Evolutionary conservation across 1,284 basidiomycete species (phyloP), one percentile per base, ranked within the genome.

Genomic region (Cryptococcus sp.): DNA sequence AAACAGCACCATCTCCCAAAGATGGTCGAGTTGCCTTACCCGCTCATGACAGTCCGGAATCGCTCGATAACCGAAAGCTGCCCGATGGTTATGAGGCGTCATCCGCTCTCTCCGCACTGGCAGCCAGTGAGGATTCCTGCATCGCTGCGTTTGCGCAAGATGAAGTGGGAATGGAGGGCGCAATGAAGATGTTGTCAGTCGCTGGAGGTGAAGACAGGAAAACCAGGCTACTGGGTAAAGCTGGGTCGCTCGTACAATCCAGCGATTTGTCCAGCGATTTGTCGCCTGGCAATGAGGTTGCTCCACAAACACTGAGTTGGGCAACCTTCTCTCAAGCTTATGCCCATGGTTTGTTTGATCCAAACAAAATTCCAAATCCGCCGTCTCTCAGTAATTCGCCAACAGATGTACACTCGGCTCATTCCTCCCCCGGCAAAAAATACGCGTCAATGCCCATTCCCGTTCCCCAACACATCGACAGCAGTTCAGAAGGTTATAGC

Each of bases 321-420:
- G 81, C 82, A 19, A 85, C 85, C 0, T 92, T 92, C 73, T 84
- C 89, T 57, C 78, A 81, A 41, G 86, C 88, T 0, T 92, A 93
- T 72, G 85, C 89, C 0, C 74, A 82, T 26, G 90, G 90, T 13
- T 81, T 85, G 59, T 93, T 91, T 87, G 89, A 91, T 71, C 89
- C 91, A 1, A 84, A 87, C 63, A 82, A 82, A 54, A 87, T 85
- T 0, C 90, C 90, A 1, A 83, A 83, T 64, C 86, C 83, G 7
- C 90, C 89, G 5, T 37, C 54, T 45, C 46, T 59, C 2, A 40
- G 46, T 40, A 41, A 53, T 10, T 60, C 67, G 8, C 55, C 66
- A 10, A 25, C 43, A 5, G 58, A 61, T 37, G 46, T 59, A 13
- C 51, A 57, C 17, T 69, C 68, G 17, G 60, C 63, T 16, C 59